These are phyloP conservation scores for Colletotrichum eleusines DNA, from an alignment of 2,329 filamentous ascomycete species.

Conservation along the genomic window DNA sequence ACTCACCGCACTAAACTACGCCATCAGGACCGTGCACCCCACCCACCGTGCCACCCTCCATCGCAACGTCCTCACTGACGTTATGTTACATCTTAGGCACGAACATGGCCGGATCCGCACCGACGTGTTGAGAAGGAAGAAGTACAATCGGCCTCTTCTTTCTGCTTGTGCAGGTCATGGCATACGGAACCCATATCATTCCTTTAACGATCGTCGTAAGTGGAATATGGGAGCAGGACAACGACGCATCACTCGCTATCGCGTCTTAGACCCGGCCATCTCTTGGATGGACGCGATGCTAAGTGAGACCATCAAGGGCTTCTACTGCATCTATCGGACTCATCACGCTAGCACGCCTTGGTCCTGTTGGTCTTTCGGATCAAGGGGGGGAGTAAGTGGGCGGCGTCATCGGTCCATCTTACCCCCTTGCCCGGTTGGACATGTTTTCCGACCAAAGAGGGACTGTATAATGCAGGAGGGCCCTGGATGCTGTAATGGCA, in stretches of 20 bases:
- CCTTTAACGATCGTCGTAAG: constrained; percentile 42
- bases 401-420: background rate
- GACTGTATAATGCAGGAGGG: background rate
- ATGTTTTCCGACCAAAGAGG: background rate
- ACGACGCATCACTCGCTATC: constrained; percentile 44
- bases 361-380: no score
- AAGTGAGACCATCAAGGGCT: background rate
- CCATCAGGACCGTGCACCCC: no score
- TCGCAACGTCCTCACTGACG: background rate
- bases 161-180: background rate
- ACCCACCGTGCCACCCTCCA: no score
- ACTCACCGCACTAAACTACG: no score
- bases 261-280: constrained; percentile 45
- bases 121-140: background rate
- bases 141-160: background rate
- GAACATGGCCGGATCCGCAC: no score
- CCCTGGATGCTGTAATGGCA: background rate
- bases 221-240: constrained; percentile 43
- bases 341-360: background rate
- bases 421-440: background rate
- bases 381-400: no score
- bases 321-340: background rate
- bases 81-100: constrained; percentile 17
- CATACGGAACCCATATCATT: background rate
- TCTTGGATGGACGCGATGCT: constrained; percentile 1